Conservation (phyloP, 192 early-diverging fungal genomes). For the Cladochytrium replicatum region DNA sequence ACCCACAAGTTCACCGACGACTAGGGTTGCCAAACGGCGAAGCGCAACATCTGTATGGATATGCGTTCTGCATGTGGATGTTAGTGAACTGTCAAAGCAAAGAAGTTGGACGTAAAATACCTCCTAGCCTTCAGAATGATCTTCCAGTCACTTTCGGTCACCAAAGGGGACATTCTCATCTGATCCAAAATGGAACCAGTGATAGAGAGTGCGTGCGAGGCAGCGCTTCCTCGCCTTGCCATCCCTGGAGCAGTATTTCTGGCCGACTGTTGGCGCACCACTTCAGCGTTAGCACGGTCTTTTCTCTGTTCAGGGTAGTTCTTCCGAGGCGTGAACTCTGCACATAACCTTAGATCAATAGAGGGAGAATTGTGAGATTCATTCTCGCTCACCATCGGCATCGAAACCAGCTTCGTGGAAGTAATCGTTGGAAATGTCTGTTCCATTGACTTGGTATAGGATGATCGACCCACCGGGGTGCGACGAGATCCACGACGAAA, state of each 20-base stretch:
- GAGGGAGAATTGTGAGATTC: too few relatives aligned
- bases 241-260: not conserved
- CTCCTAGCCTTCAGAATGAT: constrained; percentile 15
- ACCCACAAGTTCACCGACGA: constrained; percentile 25
- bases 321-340: constrained; percentile 20
- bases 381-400: too few relatives aligned
- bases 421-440: constrained; percentile 22
- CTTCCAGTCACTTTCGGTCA: constrained; percentile 29
- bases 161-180: not conserved
- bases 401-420: constrained; percentile 34
- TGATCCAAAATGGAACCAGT: not conserved
- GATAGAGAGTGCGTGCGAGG: not conserved
- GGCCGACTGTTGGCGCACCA: not conserved
- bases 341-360: too few relatives aligned
- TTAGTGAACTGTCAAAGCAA: too few relatives aligned
- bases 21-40: constrained; percentile 16
- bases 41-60: constrained; percentile 30
- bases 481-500: constrained; percentile 12
- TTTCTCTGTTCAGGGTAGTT: constrained; percentile 9
- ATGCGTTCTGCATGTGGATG: constrained; percentile 31
- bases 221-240: not conserved
- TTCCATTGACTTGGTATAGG: not conserved
- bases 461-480: not conserved
- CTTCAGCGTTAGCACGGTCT: constrained; percentile 1
- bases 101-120: too few relatives aligned